Percentiles rank a stretch among this genome's conserved stretches.
Conservation (phyloP, 805 yeast species). For the Torulaspora delbrueckii region DNA sequence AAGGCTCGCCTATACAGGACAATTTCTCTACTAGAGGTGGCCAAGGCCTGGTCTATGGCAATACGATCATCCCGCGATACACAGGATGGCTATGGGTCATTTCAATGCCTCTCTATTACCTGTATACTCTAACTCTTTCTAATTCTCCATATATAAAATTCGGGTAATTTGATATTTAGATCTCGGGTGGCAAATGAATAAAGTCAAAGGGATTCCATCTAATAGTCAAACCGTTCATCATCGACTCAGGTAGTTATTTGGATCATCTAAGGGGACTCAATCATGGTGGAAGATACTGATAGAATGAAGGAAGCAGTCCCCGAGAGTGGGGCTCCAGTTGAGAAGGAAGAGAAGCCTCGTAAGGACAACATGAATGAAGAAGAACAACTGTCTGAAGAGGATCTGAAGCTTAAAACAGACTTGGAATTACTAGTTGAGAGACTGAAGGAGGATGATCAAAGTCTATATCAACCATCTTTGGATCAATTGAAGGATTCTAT, state of each 20-base stretch:
- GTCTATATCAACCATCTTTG: conserved; percentile 55
- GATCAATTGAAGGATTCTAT: conserved; percentile 69
- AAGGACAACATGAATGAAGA: conserved; percentile 32
- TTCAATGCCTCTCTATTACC: background rate
- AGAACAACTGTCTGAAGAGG: conserved; percentile 92
- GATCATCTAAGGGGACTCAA: background rate
- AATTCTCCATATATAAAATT: background rate
- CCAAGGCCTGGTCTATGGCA: background rate
- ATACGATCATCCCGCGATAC: too few species aligned
- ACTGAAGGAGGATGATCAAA: conserved; percentile 48
- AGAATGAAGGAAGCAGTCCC: conserved; percentile 14
- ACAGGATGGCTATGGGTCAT: background rate
- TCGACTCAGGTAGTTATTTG: background rate
- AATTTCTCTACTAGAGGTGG: conserved; percentile 1
- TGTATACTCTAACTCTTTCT: background rate
- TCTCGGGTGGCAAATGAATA: conserved; percentile 8
- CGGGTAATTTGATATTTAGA: background rate
- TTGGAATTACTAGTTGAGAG: conserved; percentile 83
- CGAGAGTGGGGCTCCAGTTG: conserved; percentile 11
- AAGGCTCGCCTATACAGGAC: conserved; percentile 43
- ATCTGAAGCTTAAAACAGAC: conserved; percentile 78
- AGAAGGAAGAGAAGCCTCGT: conserved; percentile 14
- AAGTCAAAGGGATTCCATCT: conserved; percentile 2
- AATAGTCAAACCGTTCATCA: background rate
- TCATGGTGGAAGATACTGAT: conserved; percentile 19